Conservation (phyloP, 345 rosid genomes). For the Citrus hindsii region DNA sequence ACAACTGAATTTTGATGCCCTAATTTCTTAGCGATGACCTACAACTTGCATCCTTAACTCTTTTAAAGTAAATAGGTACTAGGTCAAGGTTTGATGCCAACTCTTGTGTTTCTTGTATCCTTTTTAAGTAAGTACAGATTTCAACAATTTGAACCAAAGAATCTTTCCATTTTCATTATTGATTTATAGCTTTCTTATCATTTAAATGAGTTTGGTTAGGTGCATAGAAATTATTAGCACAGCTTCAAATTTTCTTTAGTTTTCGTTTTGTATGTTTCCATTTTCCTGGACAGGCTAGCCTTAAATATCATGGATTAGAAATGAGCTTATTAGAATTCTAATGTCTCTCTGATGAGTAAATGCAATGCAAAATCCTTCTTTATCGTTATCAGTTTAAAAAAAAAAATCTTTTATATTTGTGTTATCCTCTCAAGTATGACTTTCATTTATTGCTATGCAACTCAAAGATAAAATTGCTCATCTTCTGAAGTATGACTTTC, state of each 20-base stretch:
- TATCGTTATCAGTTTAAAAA: background rate
- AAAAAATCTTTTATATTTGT: background rate
- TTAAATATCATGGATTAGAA: background rate
- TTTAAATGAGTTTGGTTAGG: background rate
- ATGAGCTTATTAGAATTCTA: background rate
- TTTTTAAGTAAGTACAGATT: background rate
- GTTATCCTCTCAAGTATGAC: background rate
- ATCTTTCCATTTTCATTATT: background rate
- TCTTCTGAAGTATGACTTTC: too few species aligned
- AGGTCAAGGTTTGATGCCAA: background rate
- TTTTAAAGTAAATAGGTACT: background rate
- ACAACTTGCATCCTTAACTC: background rate
- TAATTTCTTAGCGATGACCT: background rate
- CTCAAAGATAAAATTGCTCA: too few species aligned
- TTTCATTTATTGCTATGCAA: background rate
- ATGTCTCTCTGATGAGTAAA: background rate
- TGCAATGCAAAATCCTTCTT: background rate
- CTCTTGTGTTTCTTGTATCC: background rate
- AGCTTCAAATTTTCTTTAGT: background rate
- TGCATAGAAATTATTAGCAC: background rate
- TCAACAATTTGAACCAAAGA: background rate
- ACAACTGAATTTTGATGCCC: background rate
- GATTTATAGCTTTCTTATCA: background rate
- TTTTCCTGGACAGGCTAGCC: background rate
- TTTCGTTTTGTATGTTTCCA: background rate